Evolutionary conservation across 192 early-diverging fungal species (phyloP).

Genomic region (Backusella liffmaniae): DNA sequence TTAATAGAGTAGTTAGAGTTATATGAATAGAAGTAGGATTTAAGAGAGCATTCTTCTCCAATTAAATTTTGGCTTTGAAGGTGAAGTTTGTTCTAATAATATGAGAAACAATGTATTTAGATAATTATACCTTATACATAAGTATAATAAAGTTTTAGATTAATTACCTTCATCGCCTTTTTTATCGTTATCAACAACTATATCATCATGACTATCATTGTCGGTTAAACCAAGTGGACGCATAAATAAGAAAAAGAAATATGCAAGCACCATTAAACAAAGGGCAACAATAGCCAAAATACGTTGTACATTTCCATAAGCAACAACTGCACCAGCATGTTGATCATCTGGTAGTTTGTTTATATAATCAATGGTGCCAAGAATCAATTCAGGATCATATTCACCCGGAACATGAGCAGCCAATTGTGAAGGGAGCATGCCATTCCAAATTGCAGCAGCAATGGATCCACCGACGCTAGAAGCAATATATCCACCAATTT

Average conservation of each 20-base stretch:
- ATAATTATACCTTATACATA: not conserved
- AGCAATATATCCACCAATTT: conserved; percentile 12
- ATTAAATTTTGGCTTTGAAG: not conserved
- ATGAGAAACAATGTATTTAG: not conserved
- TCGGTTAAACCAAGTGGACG: not conserved
- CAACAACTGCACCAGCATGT: conserved; percentile 8
- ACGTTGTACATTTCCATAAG: conserved; percentile 21
- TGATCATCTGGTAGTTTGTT: conserved; percentile 8
- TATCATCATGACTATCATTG: not conserved
- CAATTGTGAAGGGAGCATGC: conserved; percentile 11
- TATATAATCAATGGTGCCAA: not conserved
- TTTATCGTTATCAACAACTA: not conserved
- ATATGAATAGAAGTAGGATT: not conserved
- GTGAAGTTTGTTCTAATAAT: not conserved
- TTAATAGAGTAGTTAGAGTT: not conserved
- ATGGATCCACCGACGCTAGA: conserved; percentile 12
- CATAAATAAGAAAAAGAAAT: conserved; percentile 10
- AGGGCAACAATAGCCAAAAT: conserved; percentile 9
- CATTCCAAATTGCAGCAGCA: conserved; percentile 22
- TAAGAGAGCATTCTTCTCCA: not conserved
- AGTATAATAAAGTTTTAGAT: not conserved
- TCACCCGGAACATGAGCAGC: conserved; percentile 18
- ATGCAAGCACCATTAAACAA: not conserved
- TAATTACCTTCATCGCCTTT: not conserved
- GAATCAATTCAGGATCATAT: not conserved